These are phyloP conservation scores for Roridomyces roridus DNA, from an alignment of 768 basidiomycete genomes.

Conservation along the genomic window DNA sequence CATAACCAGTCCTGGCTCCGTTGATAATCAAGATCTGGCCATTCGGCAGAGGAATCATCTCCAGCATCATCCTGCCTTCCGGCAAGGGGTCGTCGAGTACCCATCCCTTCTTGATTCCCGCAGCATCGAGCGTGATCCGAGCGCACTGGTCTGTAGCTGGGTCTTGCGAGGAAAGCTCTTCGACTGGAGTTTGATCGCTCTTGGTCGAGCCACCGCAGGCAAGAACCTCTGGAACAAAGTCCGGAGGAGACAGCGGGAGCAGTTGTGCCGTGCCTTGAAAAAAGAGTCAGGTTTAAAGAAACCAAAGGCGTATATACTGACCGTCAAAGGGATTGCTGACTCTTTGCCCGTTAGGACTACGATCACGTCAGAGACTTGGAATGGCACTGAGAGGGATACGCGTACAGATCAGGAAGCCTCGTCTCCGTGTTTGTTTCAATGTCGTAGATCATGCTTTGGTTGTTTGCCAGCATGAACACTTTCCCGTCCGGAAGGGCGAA, in stretches of 20 bases:
- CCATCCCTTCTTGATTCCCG: conserved; percentile 38
- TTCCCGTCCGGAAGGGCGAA: conserved; percentile 23
- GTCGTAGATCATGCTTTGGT: conserved; percentile 25
- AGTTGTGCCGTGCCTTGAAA: conserved; percentile 1
- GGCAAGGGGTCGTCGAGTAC: conserved; percentile 56
- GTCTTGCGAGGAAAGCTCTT: conserved; percentile 59
- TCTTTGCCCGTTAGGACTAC: not conserved
- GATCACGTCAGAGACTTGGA: not conserved
- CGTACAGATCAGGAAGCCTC: not conserved
- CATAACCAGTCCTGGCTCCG: conserved; percentile 47
- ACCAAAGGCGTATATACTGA: too few relatives aligned
- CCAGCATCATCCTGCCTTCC: conserved; percentile 59
- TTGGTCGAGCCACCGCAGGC: conserved; percentile 25
- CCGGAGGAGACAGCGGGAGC: conserved; percentile 20
- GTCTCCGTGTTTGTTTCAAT: conserved; percentile 18
- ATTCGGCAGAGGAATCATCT: conserved; percentile 46
- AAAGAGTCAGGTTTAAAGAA: too few relatives aligned
- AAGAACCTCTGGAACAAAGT: conserved; percentile 20
- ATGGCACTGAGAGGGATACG: not conserved
- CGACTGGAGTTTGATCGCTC: conserved; percentile 35
- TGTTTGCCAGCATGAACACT: conserved; percentile 21
- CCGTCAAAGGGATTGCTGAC: conserved; percentile 24
- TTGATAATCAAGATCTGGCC: conserved; percentile 50
- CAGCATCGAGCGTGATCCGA: conserved; percentile 44
- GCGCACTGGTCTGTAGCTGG: conserved; percentile 41